Base-by-base conservation (phyloP, 108 stramenopile species). In the Cyclotella choctawhatcheeana region DNA sequence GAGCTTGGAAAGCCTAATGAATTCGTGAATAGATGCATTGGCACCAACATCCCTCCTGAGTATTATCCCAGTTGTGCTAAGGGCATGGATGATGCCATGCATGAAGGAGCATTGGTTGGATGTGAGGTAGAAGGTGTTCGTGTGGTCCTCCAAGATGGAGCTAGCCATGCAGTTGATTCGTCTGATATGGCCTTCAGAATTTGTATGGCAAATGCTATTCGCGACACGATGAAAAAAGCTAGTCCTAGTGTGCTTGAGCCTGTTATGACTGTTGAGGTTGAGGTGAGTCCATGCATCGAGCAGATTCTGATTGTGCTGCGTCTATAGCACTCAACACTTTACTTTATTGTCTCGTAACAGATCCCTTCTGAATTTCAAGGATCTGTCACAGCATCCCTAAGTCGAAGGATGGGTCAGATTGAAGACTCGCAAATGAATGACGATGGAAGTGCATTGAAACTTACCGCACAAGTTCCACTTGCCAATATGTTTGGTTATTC, bases 341-440 rank as follows among this genome's bases (percentile, higher is more conserved):
- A 10, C 18, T 8, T 48, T 48, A n/a, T n/a, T n/a, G n/a, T n/a
- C 8, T 40, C 12, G 12, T 12, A 6, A 40, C 37, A 48, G 53
- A 90, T 93, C 27, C 99, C 99, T 5, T 74, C 89, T 14, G 98
- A 99, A 60, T 99, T 98, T 81, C 99, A 99, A 81, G 99, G 99
- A 24, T 71, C 92, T 17, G 92, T 98, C 27, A 96, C 97, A 18
- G 95, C 95, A 26, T 96, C 91, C 16, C 45, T 99, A 65, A 99
- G 97, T 69, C 83, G 89, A 52, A 88, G 99, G 13, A 94, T 93
- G 86, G 99, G 98, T 16, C 61, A 97, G 71, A 98, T 99, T 25
- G 88, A 92, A 82, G 90, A 78, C 64, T 89, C 85, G 60, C 94
- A 95, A 71, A 84, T 98, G 83, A 96, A 88, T 69, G 94, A 97